Evolutionary conservation across 768 basidiomycete species (phyloP).

Genomic region (Termitomyces heimii): DNA sequence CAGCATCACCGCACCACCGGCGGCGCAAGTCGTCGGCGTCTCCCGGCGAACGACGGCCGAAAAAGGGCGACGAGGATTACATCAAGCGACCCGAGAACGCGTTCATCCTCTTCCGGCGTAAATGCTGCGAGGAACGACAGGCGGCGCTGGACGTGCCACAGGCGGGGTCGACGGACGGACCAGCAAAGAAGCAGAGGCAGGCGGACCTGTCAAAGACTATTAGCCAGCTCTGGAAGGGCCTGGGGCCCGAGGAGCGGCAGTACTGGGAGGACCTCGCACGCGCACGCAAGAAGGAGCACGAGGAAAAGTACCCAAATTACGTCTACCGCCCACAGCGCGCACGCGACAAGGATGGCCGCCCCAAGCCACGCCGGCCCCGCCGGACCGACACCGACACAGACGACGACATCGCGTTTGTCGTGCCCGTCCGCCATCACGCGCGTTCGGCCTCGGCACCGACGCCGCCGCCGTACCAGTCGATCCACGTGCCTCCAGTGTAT

Average conservation of each 20-base stretch:
- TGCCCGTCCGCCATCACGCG: conserved; percentile 30
- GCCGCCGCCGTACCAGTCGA: conserved; percentile 61
- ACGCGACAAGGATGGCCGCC: conserved; percentile 49
- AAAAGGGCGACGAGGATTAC: conserved; percentile 77
- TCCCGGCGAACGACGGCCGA: conserved; percentile 51
- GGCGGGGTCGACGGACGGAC: conserved; percentile 20
- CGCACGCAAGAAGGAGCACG: conserved; percentile 78
- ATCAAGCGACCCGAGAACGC: conserved; percentile 83
- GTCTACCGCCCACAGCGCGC: conserved; percentile 71
- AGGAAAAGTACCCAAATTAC: conserved; percentile 68
- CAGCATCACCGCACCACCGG: conserved; percentile 35
- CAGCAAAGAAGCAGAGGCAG: conserved; percentile 61
- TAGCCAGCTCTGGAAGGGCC: conserved; percentile 73
- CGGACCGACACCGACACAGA: conserved; percentile 24
- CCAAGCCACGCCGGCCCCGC: conserved; percentile 12
- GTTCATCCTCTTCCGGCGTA: conserved; percentile 78
- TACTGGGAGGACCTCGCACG: conserved; percentile 75
- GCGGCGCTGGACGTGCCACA: conserved; percentile 10
- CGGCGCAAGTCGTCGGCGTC: conserved; percentile 46
- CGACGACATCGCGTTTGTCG: conserved; percentile 32
- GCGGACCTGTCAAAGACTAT: conserved; percentile 79
- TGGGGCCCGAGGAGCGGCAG: conserved; percentile 57
- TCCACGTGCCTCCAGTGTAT: conserved; percentile 63
- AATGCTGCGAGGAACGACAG: conserved; percentile 71
- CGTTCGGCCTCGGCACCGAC: conserved; percentile 55